Evolutionary conservation across 2,329 filamentous ascomycete species (phyloP).

Genomic region (Purpureocillium takamizusanense): DNA sequence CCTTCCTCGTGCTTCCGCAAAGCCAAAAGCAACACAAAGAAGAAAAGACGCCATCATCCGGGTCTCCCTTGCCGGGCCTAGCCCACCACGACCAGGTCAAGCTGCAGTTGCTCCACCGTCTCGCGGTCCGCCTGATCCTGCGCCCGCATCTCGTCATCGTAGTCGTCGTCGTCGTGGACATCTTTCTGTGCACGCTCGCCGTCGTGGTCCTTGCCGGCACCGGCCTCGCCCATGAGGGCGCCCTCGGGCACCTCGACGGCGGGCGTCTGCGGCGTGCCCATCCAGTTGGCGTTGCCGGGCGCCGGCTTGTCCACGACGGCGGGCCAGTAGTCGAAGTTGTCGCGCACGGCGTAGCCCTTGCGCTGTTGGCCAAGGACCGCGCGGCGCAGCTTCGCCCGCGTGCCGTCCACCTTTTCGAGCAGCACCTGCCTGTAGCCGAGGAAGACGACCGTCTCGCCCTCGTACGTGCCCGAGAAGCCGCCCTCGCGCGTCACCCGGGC

Average conservation of each 20-base stretch:
- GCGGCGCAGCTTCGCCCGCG: slow-evolving; percentile 15
- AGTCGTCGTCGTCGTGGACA: background rate
- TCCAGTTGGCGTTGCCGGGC: slow-evolving; percentile 12
- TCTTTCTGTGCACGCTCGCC: too few relatives aligned
- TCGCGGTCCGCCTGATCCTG: too few relatives aligned
- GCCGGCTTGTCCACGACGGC: slow-evolving; percentile 15
- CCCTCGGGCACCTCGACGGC: background rate
- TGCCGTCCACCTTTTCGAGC: slow-evolving; percentile 17
- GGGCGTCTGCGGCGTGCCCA: slow-evolving; percentile 6
- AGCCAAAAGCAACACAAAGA: too few relatives aligned
- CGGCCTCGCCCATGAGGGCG: too few relatives aligned
- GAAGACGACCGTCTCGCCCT: slow-evolving; percentile 19
- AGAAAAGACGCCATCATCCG: too few relatives aligned
- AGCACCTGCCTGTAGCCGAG: slow-evolving; percentile 16
- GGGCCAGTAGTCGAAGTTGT: slow-evolving; percentile 17
- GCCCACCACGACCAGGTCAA: too few relatives aligned
- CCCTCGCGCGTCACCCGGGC: slow-evolving; percentile 12
- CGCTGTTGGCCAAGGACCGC: slow-evolving; percentile 36
- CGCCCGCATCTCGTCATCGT: background rate
- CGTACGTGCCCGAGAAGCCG: slow-evolving; percentile 13
- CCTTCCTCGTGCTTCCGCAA: too few relatives aligned
- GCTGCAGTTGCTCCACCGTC: too few relatives aligned
- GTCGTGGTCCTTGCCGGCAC: too few relatives aligned
- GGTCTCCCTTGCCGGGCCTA: too few relatives aligned
- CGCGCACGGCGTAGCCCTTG: slow-evolving; percentile 14